Percentiles rank a stretch among this genome's conserved stretches.
phyloP scores from a whole-genome alignment of 345 rosid genomes.

The Pelargonium nanum region DNA sequence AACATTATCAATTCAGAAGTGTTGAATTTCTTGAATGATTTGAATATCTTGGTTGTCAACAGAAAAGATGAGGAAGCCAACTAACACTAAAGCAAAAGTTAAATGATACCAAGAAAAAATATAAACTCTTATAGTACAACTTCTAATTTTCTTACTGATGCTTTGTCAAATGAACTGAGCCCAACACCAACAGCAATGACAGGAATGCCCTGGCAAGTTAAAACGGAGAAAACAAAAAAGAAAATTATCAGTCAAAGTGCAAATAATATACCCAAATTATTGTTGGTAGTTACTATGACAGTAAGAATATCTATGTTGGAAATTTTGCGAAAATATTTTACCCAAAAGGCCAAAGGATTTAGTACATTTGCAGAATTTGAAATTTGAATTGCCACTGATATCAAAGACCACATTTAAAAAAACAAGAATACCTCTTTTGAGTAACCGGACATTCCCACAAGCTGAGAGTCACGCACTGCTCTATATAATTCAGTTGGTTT shows the following conservation, averaged over 20 bases:
- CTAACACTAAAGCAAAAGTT: not conserved
- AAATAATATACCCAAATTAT: not conserved
- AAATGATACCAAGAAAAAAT: not conserved
- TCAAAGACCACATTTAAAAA: slow-evolving; percentile 8
- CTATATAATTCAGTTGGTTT: slow-evolving; percentile 68
- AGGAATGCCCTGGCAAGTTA: slow-evolving; percentile 66
- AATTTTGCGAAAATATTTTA: not conserved
- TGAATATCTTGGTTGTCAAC: not conserved
- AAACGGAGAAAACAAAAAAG: not conserved
- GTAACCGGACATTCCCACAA: slow-evolving; percentile 83
- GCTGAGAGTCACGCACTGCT: slow-evolving; percentile 83
- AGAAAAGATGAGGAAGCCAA: not conserved
- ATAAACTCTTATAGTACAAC: not conserved
- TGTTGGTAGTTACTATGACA: not conserved
- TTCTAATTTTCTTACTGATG: slow-evolving; percentile 53
- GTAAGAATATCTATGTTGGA: not conserved
- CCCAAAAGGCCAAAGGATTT: too few relatives aligned
- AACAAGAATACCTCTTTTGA: slow-evolving; percentile 62
- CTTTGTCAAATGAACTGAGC: slow-evolving; percentile 86
- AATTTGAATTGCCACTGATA: not conserved
- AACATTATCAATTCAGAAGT: too few relatives aligned
- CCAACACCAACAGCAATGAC: slow-evolving; percentile 83
- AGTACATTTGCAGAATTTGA: not conserved
- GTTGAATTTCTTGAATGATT: too few relatives aligned
- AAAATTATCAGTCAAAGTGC: slow-evolving; percentile 1